Evolutionary conservation across 169 alveolate genomes (phyloP).

Genomic region (Cryptosporidium viatorum): DNA sequence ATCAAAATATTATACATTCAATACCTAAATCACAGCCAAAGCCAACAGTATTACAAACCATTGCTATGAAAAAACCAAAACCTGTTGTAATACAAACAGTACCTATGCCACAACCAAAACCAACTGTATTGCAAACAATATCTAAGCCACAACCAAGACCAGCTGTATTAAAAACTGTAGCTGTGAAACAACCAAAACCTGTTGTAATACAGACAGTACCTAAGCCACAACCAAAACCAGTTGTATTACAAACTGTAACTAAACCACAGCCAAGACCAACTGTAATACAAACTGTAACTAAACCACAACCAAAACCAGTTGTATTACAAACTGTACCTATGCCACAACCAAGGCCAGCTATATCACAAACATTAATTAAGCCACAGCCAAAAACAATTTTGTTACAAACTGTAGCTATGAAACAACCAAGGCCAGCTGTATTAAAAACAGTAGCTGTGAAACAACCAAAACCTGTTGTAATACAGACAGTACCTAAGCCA

Average conservation of each 20-base stretch:
- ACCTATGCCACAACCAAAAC: neutral
- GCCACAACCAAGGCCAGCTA: neutral
- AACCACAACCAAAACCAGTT: neutral
- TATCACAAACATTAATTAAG: neutral
- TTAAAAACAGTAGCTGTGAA: neutral
- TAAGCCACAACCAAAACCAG: neutral
- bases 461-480: neutral
- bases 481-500: slow-evolving; percentile 10
- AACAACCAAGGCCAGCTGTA: neutral
- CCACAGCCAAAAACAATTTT: too few species aligned
- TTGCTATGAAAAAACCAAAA: slow-evolving; percentile 9
- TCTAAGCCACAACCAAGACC: neutral
- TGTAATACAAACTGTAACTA: neutral
- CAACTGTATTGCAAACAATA: neutral
- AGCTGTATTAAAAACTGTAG: neutral
- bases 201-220: neutral
- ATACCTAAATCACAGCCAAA: slow-evolving; percentile 19
- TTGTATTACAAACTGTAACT: neutral
- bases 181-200: slow-evolving; percentile 5
- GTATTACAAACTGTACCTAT: neutral
- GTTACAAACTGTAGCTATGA: too few species aligned
- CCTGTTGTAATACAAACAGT: neutral
- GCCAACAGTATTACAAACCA: neutral
- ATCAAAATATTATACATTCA: neutral
- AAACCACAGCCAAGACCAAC: slow-evolving; percentile 19